Percentiles rank a stretch among this genome's conserved stretches.
Conservation (phyloP, 371 early-diverging fungal genomes). For the Mortierella sp. region DNA sequence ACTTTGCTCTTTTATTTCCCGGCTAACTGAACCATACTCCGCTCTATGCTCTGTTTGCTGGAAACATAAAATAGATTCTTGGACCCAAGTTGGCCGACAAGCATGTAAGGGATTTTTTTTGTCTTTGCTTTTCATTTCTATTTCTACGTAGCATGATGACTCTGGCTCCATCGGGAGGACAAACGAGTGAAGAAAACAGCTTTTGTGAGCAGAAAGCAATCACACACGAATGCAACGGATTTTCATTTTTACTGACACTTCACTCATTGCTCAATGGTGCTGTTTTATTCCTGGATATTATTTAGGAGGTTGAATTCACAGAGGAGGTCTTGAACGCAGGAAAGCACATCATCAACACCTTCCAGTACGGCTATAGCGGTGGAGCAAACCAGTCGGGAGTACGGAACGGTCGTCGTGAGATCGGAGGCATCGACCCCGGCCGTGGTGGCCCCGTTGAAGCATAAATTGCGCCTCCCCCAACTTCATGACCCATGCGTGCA, state of each 20-base stretch:
- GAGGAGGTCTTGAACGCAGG: conserved; percentile 77
- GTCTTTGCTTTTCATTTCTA: neutral
- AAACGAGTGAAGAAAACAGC: neutral
- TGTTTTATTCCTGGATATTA: neutral
- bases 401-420: conserved; percentile 68
- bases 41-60: conserved; percentile 4
- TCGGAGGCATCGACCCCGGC: conserved; percentile 59
- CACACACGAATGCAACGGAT: neutral
- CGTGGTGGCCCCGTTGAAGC: conserved; percentile 32
- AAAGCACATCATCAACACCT: conserved; percentile 67
- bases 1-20: conserved; percentile 9
- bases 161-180: neutral
- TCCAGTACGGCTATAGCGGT: conserved; percentile 71
- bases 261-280: neutral
- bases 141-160: neutral
- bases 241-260: neutral
- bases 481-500: neutral
- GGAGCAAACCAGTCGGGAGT: conserved; percentile 73
- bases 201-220: neutral
- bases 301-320: conserved; percentile 70
- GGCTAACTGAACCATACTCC: conserved; percentile 10
- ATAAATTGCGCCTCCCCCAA: neutral
- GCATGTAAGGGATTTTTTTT: conserved; percentile 54
- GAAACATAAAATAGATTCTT: conserved; percentile 60
- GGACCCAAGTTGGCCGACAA: conserved; percentile 87